Evolutionary conservation across 2,329 filamentous ascomycete genomes (phyloP).

Genomic region (Nigrospora sphaerica): DNA sequence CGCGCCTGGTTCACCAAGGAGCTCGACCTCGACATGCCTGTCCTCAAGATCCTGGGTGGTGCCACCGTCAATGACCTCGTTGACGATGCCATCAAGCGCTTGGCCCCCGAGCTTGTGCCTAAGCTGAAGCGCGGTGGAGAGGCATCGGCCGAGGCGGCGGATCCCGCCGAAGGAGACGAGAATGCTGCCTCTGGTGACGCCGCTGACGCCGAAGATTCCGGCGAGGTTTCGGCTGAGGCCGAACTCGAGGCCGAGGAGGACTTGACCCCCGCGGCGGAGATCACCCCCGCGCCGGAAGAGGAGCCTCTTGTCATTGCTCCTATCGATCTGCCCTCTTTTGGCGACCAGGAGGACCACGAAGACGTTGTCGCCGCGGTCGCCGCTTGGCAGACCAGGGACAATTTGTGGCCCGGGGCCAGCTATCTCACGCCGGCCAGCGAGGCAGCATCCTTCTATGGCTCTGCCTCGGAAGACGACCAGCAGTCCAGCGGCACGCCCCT

Average conservation of each 20-base stretch:
- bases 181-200: too few relatives aligned
- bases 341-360: background rate
- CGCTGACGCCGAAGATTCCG: background rate
- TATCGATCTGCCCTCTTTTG: too few relatives aligned
- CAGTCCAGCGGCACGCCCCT: background rate
- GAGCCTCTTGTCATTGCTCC: too few relatives aligned
- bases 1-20: constrained; percentile 42
- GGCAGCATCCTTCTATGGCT: background rate
- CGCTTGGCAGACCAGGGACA: too few relatives aligned
- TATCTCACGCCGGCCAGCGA: background rate
- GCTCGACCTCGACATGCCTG: constrained; percentile 33
- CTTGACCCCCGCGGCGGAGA: background rate
- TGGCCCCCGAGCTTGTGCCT: background rate
- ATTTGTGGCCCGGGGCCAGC: too few relatives aligned
- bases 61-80: constrained; percentile 1
- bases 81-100: background rate
- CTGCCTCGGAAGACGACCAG: background rate
- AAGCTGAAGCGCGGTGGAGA: background rate
- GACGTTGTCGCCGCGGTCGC: too few relatives aligned
- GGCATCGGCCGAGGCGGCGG: too few relatives aligned
- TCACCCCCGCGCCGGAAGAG: too few relatives aligned
- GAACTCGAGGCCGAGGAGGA: background rate
- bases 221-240: background rate
- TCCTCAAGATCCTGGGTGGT: constrained; percentile 28
- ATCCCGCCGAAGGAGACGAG: too few relatives aligned